Conservation (phyloP, 179 eudicot genomes). For the Corrigiola litoralis region DNA sequence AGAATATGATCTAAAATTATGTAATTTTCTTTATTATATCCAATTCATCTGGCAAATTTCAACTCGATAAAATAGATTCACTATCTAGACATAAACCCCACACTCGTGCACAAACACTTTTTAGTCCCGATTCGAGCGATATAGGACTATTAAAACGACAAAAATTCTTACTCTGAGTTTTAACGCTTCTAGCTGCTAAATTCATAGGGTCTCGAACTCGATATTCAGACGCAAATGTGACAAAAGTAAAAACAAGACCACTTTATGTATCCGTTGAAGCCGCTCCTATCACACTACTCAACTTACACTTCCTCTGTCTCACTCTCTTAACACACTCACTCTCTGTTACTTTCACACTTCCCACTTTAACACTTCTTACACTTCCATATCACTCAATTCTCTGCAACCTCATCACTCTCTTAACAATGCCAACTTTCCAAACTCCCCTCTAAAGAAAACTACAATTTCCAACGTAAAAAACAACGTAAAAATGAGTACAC, state of each 20-base stretch:
- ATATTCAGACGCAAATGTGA: not conserved
- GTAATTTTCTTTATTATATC: too few species aligned
- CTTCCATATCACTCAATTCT: not conserved
- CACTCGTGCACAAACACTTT: too few species aligned
- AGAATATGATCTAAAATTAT: too few species aligned
- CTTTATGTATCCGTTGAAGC: slow-evolving; percentile 27
- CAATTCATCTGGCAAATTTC: too few species aligned
- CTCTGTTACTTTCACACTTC: not conserved
- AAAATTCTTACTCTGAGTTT: too few species aligned
- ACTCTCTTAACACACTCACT: not conserved
- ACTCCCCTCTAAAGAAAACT: not conserved
- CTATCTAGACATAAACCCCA: too few species aligned
- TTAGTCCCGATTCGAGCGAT: too few species aligned
- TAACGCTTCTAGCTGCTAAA: too few species aligned
- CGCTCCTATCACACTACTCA: slow-evolving; percentile 25
- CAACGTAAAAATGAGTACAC: too few species aligned
- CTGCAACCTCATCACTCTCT: not conserved
- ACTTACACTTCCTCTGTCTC: slow-evolving; percentile 9
- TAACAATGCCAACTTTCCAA: not conserved
- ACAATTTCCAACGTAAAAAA: not conserved
- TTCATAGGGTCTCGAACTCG: not conserved
- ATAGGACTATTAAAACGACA: too few species aligned
- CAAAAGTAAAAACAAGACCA: not conserved
- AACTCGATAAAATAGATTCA: too few species aligned
- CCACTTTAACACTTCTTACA: not conserved